Base-by-base conservation (phyloP, 805 yeast genomes). In the Hyphopichia homilentoma region DNA sequence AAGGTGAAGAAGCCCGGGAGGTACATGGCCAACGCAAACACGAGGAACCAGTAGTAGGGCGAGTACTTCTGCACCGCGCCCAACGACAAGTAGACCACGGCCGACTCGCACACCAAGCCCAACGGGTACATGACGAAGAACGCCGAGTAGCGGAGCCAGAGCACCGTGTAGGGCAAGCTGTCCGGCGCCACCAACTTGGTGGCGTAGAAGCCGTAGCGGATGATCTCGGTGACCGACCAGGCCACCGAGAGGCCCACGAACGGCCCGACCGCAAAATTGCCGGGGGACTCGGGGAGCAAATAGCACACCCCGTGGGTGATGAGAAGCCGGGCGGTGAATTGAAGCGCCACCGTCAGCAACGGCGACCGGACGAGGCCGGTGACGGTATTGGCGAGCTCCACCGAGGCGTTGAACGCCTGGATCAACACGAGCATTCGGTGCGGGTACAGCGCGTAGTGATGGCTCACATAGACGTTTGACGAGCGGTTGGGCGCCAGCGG, bases 91-190 rank as follows among this genome's bases (percentile, higher is more conserved):
- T 50, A 58, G 29, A 59, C 59, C 18, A 52, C 54, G 29, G 34
- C 30, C 17, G 50, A 48, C 41, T 58, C 64, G 16, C 53, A 35
- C 8, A 49, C 6, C 12, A 59, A 43, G 1, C 64, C 66, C 32
- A 50, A 21, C 1, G 65, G 65, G 32, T 60, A 60, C 25, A 60
- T 39, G 13, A 57, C 42, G 11, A 54, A 29, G 29, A 57, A 59
- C 1, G 53, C 41, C 20, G 52, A 43, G 43, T 60, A 59, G 18
- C 66, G 38, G 16, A 55, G 34, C 60, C 61, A 58, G 19, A 41
- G 34, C 16, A 57, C 29, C 31, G 31, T 27, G 21, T 23, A 21
- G 3, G 61, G 61, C 9, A 26, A 7, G 16, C 45, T 38, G 1
- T 7, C 16, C 3, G 26, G 33, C 6, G 18, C 25, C 13, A 27